Percentiles rank a stretch among this genome's conserved stretches.
Conservation (phyloP, 345 rosid genomes). For the Acer campestre region DNA sequence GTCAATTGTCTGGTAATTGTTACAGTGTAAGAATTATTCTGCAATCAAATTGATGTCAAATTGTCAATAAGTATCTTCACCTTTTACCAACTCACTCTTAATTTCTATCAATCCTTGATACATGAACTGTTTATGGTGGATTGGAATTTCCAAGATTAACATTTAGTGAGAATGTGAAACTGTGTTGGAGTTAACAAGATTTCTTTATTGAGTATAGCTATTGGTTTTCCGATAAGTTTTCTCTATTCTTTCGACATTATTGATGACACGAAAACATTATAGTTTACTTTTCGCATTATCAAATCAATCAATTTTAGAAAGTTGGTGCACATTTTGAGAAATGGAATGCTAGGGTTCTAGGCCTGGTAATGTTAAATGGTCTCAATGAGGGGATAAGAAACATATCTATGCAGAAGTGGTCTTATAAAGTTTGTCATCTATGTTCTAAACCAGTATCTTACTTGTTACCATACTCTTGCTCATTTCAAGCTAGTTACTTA, state of each 20-base stretch:
- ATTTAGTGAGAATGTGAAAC: conserved; percentile 64
- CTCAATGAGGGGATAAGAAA: conserved; percentile 77
- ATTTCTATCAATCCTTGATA: not conserved
- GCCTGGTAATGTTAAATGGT: conserved; percentile 72
- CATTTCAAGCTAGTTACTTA: conserved; percentile 1
- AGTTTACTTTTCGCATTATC: not conserved
- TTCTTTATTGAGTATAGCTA: conserved; percentile 69
- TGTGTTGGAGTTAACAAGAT: conserved; percentile 81
- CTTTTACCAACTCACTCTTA: not conserved
- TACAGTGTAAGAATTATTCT: not conserved
- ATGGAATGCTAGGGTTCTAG: conserved; percentile 88
- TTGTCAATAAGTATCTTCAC: not conserved
- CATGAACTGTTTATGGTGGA: conserved; percentile 78
- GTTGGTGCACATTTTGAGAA: conserved; percentile 81
- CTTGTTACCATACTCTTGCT: no score
- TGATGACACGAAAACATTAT: conserved; percentile 1
- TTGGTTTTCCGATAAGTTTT: conserved; percentile 83
- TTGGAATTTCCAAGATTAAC: conserved; percentile 59
- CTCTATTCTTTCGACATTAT: not conserved
- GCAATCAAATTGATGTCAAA: not conserved
- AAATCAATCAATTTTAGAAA: conserved; percentile 49
- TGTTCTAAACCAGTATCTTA: conserved; percentile 19
- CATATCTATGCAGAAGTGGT: conserved; percentile 85
- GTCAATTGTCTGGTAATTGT: conserved; percentile 64
- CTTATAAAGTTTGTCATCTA: conserved; percentile 72